A percentile compares a stretch with the other conserved stretches of the same genome.
Conservation (phyloP, 176 grass and related monocot species). For the Triticum aestivum region DNA sequence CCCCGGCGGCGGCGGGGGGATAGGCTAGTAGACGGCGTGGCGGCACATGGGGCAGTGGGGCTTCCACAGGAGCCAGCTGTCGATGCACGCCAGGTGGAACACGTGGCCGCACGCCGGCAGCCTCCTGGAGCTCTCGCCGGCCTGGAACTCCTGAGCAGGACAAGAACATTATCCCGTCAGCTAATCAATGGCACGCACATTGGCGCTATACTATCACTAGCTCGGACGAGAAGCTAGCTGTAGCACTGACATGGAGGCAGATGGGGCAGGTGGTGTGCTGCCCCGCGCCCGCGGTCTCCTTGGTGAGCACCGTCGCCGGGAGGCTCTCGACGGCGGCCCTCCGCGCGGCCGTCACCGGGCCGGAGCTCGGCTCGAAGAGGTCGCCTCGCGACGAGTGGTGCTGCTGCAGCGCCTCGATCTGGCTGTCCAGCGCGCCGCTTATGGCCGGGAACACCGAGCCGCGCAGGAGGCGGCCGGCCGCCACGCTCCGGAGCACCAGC, state of each 20-base stretch:
- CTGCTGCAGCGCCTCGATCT: constrained; percentile 10
- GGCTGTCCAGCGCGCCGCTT: constrained; percentile 10
- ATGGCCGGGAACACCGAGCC: constrained; percentile 68
- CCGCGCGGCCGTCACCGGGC: neutral
- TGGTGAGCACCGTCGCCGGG: constrained; percentile 40
- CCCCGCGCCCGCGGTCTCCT: neutral
- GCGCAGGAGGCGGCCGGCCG: constrained; percentile 60
- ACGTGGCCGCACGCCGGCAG: constrained; percentile 4
- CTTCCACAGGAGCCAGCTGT: neutral
- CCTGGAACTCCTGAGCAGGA: neutral
- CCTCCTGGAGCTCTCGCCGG: neutral
- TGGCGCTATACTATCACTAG: neutral
- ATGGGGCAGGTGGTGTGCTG: constrained; percentile 52
- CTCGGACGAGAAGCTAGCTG: neutral
- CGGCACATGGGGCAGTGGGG: neutral
- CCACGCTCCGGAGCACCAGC: constrained; percentile 53
- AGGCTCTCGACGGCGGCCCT: constrained; percentile 55
- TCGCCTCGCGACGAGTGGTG: neutral
- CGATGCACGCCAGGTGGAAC: constrained; percentile 14
- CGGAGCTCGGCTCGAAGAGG: constrained; percentile 54
- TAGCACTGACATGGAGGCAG: constrained; percentile 42
- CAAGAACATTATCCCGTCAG: neutral
- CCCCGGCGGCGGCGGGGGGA: neutral
- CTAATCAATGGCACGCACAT: neutral
- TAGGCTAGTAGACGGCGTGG: neutral